Base-by-base conservation (phyloP, 2,329 filamentous ascomycete genomes). In the Fusarium sterilihyphosum region DNA sequence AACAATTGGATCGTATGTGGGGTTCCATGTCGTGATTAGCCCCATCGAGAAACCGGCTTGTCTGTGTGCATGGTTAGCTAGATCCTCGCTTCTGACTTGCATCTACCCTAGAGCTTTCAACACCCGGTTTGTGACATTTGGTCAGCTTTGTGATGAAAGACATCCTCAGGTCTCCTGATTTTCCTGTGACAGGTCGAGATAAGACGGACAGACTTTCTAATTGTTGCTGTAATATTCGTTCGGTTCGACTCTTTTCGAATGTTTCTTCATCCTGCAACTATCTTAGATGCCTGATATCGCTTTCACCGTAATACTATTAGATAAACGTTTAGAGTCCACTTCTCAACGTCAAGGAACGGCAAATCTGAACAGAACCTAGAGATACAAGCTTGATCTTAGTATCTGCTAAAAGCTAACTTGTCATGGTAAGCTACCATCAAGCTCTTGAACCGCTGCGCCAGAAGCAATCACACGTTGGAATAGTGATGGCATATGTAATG, bases 1-100 rank as follows among this genome's bases (percentile, higher is more conserved):
- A 61, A 47, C 43, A 67, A 49, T 54, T 53, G 47, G 59, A 53
- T 54, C 53, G 46, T 37, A 29, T 61, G 67, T 74, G 67, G 72
- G 62, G 67, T 49, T 38, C 12, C 54, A 61, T 72, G 67, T 65
- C 67, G 44, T 74, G 71, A 69, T 65, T 31, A 41, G 59, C 56
- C 58, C 65, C 50, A 53, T 56, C 53, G 47, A 33, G 37, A 52
- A 61, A 61, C 57, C 38, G 35, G 17, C 35, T 37, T 37, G 35
- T 37, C 35, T 37, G 16, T 37, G 35, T 37, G 35, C 35, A 37
- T 18, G 17, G 17, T 37, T 37, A 37, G 17, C 26, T 35, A 37
- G 26, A 26, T 22, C 35, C 43, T 43, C 16, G n/a, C 29, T 56
- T 49, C 40, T 63, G 22, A 33, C 56, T 33, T 68, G 56, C 37